These are phyloP conservation scores for Fusarium pininemorale DNA, from an alignment of 2,329 filamentous ascomycete species.

Conservation along the genomic window DNA sequence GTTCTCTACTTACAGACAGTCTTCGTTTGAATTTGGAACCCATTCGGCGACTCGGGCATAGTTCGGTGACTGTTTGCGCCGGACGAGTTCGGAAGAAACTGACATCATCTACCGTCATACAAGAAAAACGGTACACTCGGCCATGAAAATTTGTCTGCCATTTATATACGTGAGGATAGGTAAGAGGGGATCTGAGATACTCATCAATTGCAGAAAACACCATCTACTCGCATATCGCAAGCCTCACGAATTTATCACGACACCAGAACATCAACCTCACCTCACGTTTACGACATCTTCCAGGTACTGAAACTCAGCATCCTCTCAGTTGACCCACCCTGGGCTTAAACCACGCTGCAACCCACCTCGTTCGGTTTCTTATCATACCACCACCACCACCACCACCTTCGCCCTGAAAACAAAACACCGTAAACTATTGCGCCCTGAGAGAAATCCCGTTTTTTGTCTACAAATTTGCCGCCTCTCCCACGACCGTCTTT, in stretches of 20 bases:
- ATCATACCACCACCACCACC: conserved; percentile 36
- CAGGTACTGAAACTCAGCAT: neutral
- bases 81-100: conserved; percentile 37
- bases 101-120: conserved; percentile 38
- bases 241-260: neutral
- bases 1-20: neutral
- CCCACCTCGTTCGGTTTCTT: conserved; percentile 23
- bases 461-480: conserved; percentile 5
- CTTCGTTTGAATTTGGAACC: neutral
- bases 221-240: neutral
- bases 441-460: neutral
- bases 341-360: conserved; percentile 32
- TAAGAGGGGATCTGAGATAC: neutral
- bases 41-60: conserved; percentile 41
- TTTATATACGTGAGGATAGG: conserved; percentile 1
- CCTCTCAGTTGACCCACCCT: conserved; percentile 29
- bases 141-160: neutral
- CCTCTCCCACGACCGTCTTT: neutral
- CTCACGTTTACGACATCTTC: conserved; percentile 5
- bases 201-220: conserved; percentile 7
- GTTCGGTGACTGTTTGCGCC: conserved; percentile 41
- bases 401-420: conserved; percentile 27
- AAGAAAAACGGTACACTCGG: conserved; percentile 15
- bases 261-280: neutral
- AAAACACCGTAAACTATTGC: conserved; percentile 2